Evolutionary conservation across 441 rosid species (phyloP), one percentile per base, ranked within the genome.

Genomic region (Erysimum pusillum): DNA sequence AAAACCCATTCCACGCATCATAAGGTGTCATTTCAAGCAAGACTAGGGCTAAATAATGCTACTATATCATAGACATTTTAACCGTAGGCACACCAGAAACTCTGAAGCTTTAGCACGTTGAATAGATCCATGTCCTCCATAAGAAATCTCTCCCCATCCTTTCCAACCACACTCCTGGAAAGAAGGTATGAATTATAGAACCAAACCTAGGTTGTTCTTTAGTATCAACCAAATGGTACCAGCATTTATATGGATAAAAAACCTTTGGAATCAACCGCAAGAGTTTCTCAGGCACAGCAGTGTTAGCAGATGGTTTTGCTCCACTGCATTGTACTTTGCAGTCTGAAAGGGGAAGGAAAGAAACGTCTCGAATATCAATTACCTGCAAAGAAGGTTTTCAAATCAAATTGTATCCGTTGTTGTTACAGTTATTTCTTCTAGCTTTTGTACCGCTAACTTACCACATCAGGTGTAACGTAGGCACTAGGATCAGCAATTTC

Each of bases 61-160:
- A 69, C 69, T 46, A 42, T 51, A 46, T 46, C 18, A 36, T 46
- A 56, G 52, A 41, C 4, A 71, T 17, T 48, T 53, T 39, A 74
- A 63, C 20, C 42, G 67, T 13, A 57, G 81, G 81, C 82, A 66
- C 77, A 94, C 99, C 85, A 94, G 83, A 81, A 81, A 87, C 70
- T 94, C 99, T 68, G 99, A 94, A 67, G 94, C 92, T 80, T 87
- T 83, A 62, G 98, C 97, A 67, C 97, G 97, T 82, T 81, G 78
- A 53, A 90, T 82, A 75, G 93, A 85, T 78, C 82, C 86, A 70
- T 81, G 76, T 61, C 97, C 99, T 78, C 96, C 97, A 83, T 94
- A 94, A 1, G 99, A 94, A 80, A 94, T 89, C 79, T 94, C 99
- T 53, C 99, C 98, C 98, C 98, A 94, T 74, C 86, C 89, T 86